A percentile compares a stretch with the other conserved stretches of the same genome.
Evolutionary conservation across 345 rosid genomes (phyloP).

Genomic region (Rhodamnia argentea): DNA sequence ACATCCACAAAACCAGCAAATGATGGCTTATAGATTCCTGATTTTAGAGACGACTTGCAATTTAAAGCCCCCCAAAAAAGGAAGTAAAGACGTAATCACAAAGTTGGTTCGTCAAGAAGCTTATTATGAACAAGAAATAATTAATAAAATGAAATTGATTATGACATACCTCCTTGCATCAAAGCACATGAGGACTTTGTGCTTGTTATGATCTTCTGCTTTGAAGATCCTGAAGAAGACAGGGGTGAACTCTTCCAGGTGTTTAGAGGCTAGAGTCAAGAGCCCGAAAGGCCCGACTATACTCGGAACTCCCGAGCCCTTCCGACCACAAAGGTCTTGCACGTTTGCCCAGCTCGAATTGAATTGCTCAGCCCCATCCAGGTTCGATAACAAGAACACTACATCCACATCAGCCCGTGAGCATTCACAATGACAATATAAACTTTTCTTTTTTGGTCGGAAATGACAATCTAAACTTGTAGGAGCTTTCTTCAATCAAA

Average conservation of each 20-base stretch:
- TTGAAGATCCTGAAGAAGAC: conserved; percentile 75
- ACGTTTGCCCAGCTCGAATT: conserved; percentile 44
- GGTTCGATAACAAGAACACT: conserved; percentile 34
- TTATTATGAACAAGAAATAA: background rate
- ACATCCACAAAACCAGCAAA: conserved; percentile 65
- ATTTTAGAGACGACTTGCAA: conserved; percentile 40
- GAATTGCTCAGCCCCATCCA: conserved; percentile 49
- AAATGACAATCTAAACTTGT: no score
- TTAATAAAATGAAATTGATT: background rate
- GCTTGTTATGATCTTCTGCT: background rate
- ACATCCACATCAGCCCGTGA: conserved; percentile 65
- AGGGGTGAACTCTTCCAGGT: conserved; percentile 62
- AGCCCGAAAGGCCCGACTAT: conserved; percentile 88
- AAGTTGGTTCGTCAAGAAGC: background rate
- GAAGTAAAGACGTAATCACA: background rate
- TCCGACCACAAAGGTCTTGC: conserved; percentile 32
- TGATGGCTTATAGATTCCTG: conserved; percentile 43
- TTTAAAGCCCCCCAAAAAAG: background rate
- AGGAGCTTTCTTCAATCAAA: no score
- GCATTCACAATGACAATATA: background rate
- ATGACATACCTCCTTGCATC: conserved; percentile 58
- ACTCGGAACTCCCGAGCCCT: conserved; percentile 36
- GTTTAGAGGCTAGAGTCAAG: conserved; percentile 51
- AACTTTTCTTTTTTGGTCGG: background rate
- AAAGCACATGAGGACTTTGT: conserved; percentile 61